Conservation (phyloP, 2,329 filamentous ascomycete species). For the Arthrobotrys iridis region DNA sequence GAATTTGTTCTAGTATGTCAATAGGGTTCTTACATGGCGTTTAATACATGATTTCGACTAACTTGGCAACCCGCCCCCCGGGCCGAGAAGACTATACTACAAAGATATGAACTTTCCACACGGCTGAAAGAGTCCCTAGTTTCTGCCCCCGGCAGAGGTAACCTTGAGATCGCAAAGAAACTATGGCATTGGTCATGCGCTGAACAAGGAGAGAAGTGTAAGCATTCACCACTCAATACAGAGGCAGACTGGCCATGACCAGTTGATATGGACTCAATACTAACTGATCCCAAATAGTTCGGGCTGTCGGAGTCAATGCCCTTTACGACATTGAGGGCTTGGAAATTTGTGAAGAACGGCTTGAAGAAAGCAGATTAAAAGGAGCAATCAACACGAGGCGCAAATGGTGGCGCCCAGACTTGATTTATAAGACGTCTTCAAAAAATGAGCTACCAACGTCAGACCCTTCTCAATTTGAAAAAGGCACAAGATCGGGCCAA, state of each 20-base stretch:
- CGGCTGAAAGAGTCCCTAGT: neutral
- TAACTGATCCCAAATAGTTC: neutral
- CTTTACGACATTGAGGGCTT: too few species aligned
- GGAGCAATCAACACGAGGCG: too few species aligned
- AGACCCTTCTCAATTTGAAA: too few species aligned
- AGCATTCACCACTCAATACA: neutral
- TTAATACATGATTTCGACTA: neutral
- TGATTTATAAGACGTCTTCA: neutral
- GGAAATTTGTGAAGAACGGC: too few species aligned
- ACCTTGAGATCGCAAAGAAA: slow-evolving; percentile 14
- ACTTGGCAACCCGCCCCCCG: too few species aligned
- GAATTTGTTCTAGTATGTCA: neutral
- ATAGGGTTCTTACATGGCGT: neutral
- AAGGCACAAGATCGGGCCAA: too few species aligned
- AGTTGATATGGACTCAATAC: too few species aligned
- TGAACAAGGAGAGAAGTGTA: slow-evolving; percentile 2
- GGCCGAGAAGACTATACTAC: neutral
- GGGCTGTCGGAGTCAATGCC: neutral
- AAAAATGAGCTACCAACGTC: too few species aligned
- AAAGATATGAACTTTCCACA: neutral
- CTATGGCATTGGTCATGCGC: slow-evolving; percentile 13
- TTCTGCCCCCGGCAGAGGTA: neutral
- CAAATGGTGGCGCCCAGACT: too few species aligned
- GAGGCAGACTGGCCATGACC: too few species aligned
- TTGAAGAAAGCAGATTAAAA: too few species aligned